Conservation (phyloP, 192 early-diverging fungal genomes). For the Umbelopsis isabellina region DNA sequence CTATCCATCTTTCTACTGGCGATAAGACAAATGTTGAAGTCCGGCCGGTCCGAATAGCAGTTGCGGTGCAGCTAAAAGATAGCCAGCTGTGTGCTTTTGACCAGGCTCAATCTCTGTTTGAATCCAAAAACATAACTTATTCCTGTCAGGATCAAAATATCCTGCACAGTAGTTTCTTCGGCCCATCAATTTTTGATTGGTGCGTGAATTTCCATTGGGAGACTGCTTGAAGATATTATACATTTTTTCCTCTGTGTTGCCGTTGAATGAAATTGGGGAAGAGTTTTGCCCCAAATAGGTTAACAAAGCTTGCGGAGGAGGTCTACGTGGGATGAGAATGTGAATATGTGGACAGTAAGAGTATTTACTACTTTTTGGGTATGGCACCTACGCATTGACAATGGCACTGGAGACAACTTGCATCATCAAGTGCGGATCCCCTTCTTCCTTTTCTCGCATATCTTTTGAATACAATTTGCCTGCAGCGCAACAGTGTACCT, state of each 20-base stretch:
- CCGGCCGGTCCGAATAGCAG: conserved; percentile 25
- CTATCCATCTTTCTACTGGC: neutral
- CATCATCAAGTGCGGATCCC: conserved; percentile 70
- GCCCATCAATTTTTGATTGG: conserved; percentile 30
- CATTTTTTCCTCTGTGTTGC: conserved; percentile 69
- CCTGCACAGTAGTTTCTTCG: conserved; percentile 29
- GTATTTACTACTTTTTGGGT: neutral
- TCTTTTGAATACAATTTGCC: conserved; percentile 27
- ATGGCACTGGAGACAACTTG: conserved; percentile 82
- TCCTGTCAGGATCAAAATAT: conserved; percentile 25
- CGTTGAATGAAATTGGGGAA: conserved; percentile 53
- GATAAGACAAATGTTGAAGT: neutral
- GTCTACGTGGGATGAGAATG: conserved; percentile 27
- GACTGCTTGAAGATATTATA: conserved; percentile 58
- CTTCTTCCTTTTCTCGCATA: conserved; percentile 34
- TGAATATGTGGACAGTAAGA: neutral
- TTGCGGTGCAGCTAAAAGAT: conserved; percentile 22
- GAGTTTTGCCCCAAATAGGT: conserved; percentile 62
- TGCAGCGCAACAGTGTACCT: conserved; percentile 38
- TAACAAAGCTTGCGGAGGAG: conserved; percentile 72
- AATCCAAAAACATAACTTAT: conserved; percentile 33
- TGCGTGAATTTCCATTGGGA: conserved; percentile 29
- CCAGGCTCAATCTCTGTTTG: conserved; percentile 27
- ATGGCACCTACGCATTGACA: conserved; percentile 54
- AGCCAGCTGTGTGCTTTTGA: conserved; percentile 24